phyloP scores from a whole-genome alignment of 1,139 yeast genomes.

The Kodamaea plutei region DNA sequence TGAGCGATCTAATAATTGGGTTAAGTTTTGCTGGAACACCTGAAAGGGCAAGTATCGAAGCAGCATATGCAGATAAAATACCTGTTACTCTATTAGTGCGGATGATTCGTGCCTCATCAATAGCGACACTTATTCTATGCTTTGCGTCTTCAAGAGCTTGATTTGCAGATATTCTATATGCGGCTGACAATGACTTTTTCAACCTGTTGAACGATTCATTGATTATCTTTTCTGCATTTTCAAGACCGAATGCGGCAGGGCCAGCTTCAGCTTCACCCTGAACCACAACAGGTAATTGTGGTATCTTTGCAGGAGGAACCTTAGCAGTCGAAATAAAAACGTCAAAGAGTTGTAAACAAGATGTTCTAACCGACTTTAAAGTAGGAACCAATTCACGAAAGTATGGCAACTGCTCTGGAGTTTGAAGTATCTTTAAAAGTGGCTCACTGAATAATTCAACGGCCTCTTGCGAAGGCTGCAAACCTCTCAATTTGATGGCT shows the following conservation, averaged over 20 bases:
- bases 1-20: slow-evolving; percentile 82
- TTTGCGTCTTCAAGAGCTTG: slow-evolving; percentile 79
- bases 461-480: slow-evolving; percentile 16
- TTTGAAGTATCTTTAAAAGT: slow-evolving; percentile 33
- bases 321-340: slow-evolving; percentile 76
- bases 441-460: slow-evolving; percentile 28
- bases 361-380: slow-evolving; percentile 78
- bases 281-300: slow-evolving; percentile 81
- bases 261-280: slow-evolving; percentile 96
- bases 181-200: slow-evolving; percentile 60
- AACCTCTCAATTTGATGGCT: slow-evolving; percentile 20
- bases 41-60: slow-evolving; percentile 59
- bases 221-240: slow-evolving; percentile 68
- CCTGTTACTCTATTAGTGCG: slow-evolving; percentile 53
- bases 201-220: slow-evolving; percentile 65
- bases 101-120: slow-evolving; percentile 63
- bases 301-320: slow-evolving; percentile 69
- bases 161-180: slow-evolving; percentile 66
- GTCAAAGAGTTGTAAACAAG: slow-evolving; percentile 77
- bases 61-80: slow-evolving; percentile 71
- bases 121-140: slow-evolving; percentile 59
- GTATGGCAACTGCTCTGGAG: slow-evolving; percentile 46
- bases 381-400: slow-evolving; percentile 87
- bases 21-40: slow-evolving; percentile 83
- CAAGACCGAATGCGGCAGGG: slow-evolving; percentile 83